Evolutionary conservation across 305 asterid genomes (phyloP).

Genomic region (Rubia peregrina): DNA sequence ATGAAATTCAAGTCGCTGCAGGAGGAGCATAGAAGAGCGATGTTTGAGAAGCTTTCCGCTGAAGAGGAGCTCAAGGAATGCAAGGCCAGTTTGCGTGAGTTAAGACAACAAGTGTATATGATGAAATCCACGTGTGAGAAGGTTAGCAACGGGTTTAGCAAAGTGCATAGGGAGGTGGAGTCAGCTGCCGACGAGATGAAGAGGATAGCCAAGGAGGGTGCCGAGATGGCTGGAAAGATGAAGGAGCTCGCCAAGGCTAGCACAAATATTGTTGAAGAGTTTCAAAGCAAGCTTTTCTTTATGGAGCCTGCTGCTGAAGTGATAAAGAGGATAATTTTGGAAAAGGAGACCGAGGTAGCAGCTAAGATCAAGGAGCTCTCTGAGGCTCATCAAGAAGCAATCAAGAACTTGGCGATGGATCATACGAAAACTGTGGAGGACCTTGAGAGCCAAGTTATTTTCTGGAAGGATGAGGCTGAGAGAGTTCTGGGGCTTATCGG

Average conservation of each 20-base stretch:
- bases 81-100: neutral
- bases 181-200: neutral
- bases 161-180: neutral
- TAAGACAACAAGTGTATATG: neutral
- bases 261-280: no score
- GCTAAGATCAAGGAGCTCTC: no score
- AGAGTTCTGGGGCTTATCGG: neutral
- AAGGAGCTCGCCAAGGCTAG: neutral
- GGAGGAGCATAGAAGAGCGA: neutral
- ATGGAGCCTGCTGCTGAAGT: no score
- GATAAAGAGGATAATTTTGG: no score
- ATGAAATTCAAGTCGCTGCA: neutral
- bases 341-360: no score
- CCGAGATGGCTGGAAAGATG: neutral
- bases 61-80: neutral
- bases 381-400: no score
- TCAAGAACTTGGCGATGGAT: neutral
- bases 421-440: neutral
- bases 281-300: no score
- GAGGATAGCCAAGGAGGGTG: neutral
- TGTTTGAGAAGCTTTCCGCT: neutral
- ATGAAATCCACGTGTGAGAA: neutral
- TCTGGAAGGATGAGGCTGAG: neutral
- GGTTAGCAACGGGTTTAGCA: neutral
- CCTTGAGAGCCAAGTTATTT: neutral